Conservation (phyloP, 2,329 filamentous ascomycete genomes). For the Chaetomium globosum region DNA sequence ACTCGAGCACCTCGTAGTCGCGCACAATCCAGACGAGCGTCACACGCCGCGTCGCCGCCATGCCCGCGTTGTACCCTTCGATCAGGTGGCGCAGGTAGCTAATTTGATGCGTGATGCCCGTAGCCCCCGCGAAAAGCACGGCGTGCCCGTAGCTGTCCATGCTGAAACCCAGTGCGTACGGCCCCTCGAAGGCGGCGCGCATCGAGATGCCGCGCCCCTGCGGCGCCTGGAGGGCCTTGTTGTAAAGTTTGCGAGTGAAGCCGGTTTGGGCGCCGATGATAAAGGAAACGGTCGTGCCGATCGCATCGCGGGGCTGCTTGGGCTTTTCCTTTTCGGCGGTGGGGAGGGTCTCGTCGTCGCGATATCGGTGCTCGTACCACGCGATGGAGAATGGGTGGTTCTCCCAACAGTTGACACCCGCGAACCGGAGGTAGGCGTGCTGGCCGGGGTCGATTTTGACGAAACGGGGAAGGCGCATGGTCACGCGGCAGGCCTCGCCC, state of each 20-base stretch:
- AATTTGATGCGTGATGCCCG: slow-evolving; percentile 93
- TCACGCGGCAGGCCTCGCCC: slow-evolving; percentile 70
- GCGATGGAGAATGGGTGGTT: slow-evolving; percentile 79
- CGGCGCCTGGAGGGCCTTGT: slow-evolving; percentile 59
- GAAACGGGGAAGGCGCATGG: slow-evolving; percentile 68
- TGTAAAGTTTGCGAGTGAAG: slow-evolving; percentile 80
- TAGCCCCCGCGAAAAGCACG: slow-evolving; percentile 87
- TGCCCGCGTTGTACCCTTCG: slow-evolving; percentile 67
- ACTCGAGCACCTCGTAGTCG: slow-evolving; percentile 84
- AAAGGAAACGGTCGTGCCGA: slow-evolving; percentile 68
- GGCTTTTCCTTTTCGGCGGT: slow-evolving; percentile 30
- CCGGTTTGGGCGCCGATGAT: slow-evolving; percentile 86
- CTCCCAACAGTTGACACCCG: slow-evolving; percentile 67
- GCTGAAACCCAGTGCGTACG: slow-evolving; percentile 80
- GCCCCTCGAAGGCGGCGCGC: slow-evolving; percentile 80
- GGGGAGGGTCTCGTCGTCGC: slow-evolving; percentile 43
- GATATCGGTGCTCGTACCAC: slow-evolving; percentile 64
- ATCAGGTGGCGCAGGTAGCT: slow-evolving; percentile 81
- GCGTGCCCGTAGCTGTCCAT: slow-evolving; percentile 91
- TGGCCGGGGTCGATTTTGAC: slow-evolving; percentile 69
- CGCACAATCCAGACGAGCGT: slow-evolving; percentile 92
- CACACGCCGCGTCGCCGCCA: slow-evolving; percentile 77
- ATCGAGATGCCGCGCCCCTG: slow-evolving; percentile 61
- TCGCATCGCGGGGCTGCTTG: slow-evolving; percentile 38
- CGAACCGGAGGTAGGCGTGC: slow-evolving; percentile 74